A percentile compares a stretch with the other conserved stretches of the same genome.
Conservation (phyloP, 768 basidiomycete species). For the Neoboletus brunneissimus region DNA sequence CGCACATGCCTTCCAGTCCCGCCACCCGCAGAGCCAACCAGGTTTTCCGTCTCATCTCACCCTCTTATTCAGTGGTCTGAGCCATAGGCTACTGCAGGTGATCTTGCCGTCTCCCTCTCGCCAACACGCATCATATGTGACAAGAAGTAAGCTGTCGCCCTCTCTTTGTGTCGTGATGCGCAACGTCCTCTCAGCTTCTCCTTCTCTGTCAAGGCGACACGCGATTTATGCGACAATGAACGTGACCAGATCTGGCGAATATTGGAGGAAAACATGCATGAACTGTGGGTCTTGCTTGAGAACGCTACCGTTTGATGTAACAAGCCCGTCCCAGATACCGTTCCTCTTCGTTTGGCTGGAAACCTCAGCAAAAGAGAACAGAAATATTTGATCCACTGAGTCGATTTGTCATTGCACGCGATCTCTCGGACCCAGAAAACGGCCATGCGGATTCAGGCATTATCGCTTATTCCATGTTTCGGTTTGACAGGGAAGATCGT, state of each 20-base stretch:
- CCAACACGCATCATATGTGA: slow-evolving; percentile 5
- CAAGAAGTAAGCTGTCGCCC: slow-evolving; percentile 14
- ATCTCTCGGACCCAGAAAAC: slow-evolving; percentile 9
- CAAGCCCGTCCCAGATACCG: slow-evolving; percentile 43
- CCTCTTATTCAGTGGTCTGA: not conserved
- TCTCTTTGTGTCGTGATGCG: not conserved
- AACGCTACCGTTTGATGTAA: not conserved
- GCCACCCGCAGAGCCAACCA: slow-evolving; percentile 33
- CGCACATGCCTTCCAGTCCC: slow-evolving; percentile 23
- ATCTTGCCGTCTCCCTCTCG: slow-evolving; percentile 19
- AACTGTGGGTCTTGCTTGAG: slow-evolving; percentile 29
- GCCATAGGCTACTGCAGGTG: slow-evolving; percentile 20
- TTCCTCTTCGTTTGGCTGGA: slow-evolving; percentile 64
- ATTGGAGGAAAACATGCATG: slow-evolving; percentile 59
- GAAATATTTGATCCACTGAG: slow-evolving; percentile 62
- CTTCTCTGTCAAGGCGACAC: slow-evolving; percentile 25
- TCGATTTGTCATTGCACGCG: slow-evolving; percentile 53
- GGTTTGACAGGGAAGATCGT: slow-evolving; percentile 68
- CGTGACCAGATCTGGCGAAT: slow-evolving; percentile 49
- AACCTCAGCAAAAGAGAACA: slow-evolving; percentile 49
- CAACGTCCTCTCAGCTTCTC: slow-evolving; percentile 16
- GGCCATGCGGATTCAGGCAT: slow-evolving; percentile 24
- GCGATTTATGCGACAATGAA: slow-evolving; percentile 36
- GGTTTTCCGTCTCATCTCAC: slow-evolving; percentile 21
- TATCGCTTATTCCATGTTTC: slow-evolving; percentile 54